Percentiles rank a stretch among this genome's conserved stretches.
phyloP scores from a whole-genome alignment of 163 green algal genomes.

The Chlorella variabilis region DNA sequence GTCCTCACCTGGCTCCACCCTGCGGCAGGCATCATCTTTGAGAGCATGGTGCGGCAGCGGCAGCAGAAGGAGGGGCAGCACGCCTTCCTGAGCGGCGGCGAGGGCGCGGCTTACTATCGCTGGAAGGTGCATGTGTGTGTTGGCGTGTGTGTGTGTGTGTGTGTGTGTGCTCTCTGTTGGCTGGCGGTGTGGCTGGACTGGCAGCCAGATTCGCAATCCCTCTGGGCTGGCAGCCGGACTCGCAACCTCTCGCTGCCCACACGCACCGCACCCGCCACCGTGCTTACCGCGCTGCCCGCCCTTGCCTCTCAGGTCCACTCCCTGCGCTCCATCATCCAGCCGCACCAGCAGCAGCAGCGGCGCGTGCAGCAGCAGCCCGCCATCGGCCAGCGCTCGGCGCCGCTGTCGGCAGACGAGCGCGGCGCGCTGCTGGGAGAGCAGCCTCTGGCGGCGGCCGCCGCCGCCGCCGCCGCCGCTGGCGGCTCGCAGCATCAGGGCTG shows the following conservation, averaged over 20 bases:
- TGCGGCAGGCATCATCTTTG: slow-evolving; percentile 25
- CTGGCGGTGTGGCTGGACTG: not conserved
- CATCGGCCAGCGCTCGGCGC: slow-evolving; percentile 48
- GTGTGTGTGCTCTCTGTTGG: not conserved
- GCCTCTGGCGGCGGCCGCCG: slow-evolving; percentile 49
- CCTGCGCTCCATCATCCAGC: slow-evolving; percentile 13
- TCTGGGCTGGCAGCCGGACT: not conserved
- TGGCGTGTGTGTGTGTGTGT: not conserved
- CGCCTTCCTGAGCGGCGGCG: slow-evolving; percentile 74
- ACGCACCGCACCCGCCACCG: too few species aligned
- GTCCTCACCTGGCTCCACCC: not conserved
- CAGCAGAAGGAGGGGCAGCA: slow-evolving; percentile 41
- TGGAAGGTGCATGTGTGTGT: slow-evolving; percentile 53
- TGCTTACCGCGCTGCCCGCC: too few species aligned
- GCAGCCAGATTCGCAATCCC: not conserved
- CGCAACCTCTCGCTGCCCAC: not conserved
- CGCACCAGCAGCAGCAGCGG: slow-evolving; percentile 16
- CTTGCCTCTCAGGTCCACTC: slow-evolving; percentile 36
- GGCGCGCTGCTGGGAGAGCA: slow-evolving; percentile 73
- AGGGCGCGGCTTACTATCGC: slow-evolving; percentile 79
- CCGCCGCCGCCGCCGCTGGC: not conserved
- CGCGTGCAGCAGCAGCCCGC: not conserved
- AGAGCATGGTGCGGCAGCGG: slow-evolving; percentile 40
- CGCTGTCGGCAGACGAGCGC: slow-evolving; percentile 57
- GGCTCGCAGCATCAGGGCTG: slow-evolving; percentile 7